These are phyloP conservation scores for Geum urbanum DNA, from an alignment of 306 rosid genomes.

Conservation along the genomic window DNA sequence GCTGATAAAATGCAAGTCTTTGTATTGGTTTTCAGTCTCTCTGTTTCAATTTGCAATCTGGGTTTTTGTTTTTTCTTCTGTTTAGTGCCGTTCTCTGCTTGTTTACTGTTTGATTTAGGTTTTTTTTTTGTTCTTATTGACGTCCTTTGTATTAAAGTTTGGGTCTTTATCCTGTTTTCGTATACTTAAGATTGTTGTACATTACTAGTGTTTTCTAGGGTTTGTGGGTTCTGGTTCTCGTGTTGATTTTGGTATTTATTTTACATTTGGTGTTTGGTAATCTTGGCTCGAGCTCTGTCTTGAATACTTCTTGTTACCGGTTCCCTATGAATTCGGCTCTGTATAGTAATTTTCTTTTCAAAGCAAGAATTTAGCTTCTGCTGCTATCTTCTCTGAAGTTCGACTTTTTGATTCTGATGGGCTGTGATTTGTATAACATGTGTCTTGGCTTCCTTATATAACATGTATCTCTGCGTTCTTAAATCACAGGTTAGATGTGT, in stretches of 20 bases:
- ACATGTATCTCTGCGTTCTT: conserved; percentile 21
- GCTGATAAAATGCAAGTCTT: conserved; percentile 93
- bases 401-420: neutral
- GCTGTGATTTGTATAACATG: conserved; percentile 13
- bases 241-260: neutral
- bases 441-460: neutral
- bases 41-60: conserved; percentile 15
- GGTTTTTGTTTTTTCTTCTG: conserved; percentile 27
- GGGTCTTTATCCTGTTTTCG: conserved; percentile 20
- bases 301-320: neutral
- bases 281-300: neutral
- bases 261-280: neutral
- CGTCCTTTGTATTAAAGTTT: conserved; percentile 19
- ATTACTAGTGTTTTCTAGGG: conserved; percentile 19
- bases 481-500: conserved; percentile 86
- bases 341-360: neutral
- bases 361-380: neutral
- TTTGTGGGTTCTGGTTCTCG: conserved; percentile 10
- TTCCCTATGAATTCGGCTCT: neutral
- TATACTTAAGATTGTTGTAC: neutral
- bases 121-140: neutral
- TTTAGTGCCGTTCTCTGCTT: conserved; percentile 1
- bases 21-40: neutral
- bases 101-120: conserved; percentile 33
- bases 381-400: conserved; percentile 14